A percentile compares a stretch with the other conserved stretches of the same genome.
Conservation (phyloP, 2,329 filamentous ascomycete genomes). For the Stachybotrys chartarum region DNA sequence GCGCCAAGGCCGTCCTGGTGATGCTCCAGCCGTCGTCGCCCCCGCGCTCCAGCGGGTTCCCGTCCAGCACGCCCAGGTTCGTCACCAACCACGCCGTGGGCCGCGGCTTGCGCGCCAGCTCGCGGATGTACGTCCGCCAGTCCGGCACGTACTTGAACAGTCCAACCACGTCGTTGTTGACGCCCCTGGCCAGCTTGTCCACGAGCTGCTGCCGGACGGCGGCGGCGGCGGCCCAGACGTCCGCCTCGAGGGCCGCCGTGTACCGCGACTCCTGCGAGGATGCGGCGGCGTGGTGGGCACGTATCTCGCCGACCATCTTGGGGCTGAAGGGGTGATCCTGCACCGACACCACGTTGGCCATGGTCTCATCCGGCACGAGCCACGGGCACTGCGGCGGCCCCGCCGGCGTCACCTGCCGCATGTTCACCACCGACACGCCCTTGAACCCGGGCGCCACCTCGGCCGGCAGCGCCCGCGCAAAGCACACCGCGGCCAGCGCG, state of each 20-base stretch:
- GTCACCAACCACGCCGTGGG: conserved; percentile 13
- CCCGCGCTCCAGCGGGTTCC: not conserved
- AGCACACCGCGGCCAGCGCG: conserved; percentile 11
- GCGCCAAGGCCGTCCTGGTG: not conserved
- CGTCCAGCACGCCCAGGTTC: conserved; percentile 19
- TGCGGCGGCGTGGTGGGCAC: conserved; percentile 1
- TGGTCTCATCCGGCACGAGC: conserved; percentile 5
- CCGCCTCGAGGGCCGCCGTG: conserved; percentile 6
- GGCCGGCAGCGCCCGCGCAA: conserved; percentile 8
- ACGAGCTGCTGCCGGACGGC: conserved; percentile 7
- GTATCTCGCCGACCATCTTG: conserved; percentile 1
- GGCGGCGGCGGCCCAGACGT: conserved; percentile 14
- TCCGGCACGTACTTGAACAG: conserved; percentile 17
- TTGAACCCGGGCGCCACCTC: conserved; percentile 3
- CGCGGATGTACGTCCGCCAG: conserved; percentile 11
- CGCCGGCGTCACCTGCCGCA: conserved; percentile 12
- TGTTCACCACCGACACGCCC: conserved; percentile 10
- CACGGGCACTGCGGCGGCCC: not conserved
- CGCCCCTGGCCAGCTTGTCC: conserved; percentile 9
- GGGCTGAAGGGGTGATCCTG: conserved; percentile 3
- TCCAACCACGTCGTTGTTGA: conserved; percentile 14
- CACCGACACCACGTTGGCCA: conserved; percentile 10
- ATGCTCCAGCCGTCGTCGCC: not conserved
- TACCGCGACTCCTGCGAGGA: not conserved
- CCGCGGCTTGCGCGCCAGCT: conserved; percentile 13